phyloP scores from a whole-genome alignment of 768 basidiomycete species.

The Nidula microcarpa region DNA sequence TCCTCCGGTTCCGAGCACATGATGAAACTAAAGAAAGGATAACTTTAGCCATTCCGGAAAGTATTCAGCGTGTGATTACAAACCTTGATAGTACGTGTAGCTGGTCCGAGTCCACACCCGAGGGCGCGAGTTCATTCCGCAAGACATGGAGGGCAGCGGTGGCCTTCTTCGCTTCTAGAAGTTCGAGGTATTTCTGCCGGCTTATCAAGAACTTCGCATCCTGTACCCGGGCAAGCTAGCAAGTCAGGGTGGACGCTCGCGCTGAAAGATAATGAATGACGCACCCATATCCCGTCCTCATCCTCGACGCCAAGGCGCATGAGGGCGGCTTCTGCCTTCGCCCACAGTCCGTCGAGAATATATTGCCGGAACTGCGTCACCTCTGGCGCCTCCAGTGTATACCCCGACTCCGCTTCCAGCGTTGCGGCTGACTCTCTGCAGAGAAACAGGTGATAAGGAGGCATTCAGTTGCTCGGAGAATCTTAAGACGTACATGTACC shows the following conservation, averaged over 20 bases:
- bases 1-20: slow-evolving; percentile 91
- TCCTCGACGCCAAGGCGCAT: slow-evolving; percentile 65
- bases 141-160: slow-evolving; percentile 83
- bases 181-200: slow-evolving; percentile 94
- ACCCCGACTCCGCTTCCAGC: slow-evolving; percentile 91
- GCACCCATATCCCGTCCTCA: slow-evolving; percentile 68
- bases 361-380: slow-evolving; percentile 79
- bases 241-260: background rate
- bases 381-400: slow-evolving; percentile 72
- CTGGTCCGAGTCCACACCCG: slow-evolving; percentile 75
- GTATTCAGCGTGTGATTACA: slow-evolving; percentile 6
- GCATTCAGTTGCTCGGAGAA: background rate
- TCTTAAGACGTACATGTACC: slow-evolving; percentile 55
- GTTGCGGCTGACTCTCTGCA: slow-evolving; percentile 82
- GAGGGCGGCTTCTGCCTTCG: slow-evolving; percentile 69
- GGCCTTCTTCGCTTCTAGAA: slow-evolving; percentile 77
- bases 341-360: slow-evolving; percentile 80
- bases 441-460: slow-evolving; percentile 4
- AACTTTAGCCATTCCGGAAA: slow-evolving; percentile 3
- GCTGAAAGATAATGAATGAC: slow-evolving; percentile 11
- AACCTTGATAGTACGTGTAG: slow-evolving; percentile 89
- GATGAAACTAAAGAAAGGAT: slow-evolving; percentile 64
- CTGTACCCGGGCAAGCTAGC: slow-evolving; percentile 31
- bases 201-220: slow-evolving; percentile 84
- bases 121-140: slow-evolving; percentile 83